These are phyloP conservation scores for Wickerhamiella allomyrinae DNA, from an alignment of 805 yeast genomes.

Conservation along the genomic window DNA sequence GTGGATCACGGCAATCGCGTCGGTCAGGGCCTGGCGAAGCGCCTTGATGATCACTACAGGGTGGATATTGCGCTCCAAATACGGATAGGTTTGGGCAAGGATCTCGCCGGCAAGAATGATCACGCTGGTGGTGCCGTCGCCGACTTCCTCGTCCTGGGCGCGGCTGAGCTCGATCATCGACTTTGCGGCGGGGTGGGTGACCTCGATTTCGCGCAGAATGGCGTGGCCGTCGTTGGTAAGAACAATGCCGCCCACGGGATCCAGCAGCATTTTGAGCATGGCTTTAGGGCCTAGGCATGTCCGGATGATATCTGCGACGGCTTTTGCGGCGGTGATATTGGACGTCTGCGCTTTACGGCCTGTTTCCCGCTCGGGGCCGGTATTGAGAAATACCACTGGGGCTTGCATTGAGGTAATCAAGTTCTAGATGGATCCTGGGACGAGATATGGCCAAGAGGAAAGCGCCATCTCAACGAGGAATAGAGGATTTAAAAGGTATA, in stretches of 20 bases:
- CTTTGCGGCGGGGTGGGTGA: slow-evolving; percentile 96
- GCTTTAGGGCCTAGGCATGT: slow-evolving; percentile 99
- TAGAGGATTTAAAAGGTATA: too few relatives aligned
- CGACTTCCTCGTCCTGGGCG: slow-evolving; percentile 97
- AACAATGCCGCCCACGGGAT: slow-evolving; percentile 89
- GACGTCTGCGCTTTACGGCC: slow-evolving; percentile 97
- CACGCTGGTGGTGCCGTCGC: slow-evolving; percentile 97
- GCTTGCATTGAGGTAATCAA: slow-evolving; percentile 54
- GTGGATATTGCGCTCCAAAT: slow-evolving; percentile 82
- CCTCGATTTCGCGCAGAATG: slow-evolving; percentile 85
- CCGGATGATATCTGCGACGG: slow-evolving; percentile 93
- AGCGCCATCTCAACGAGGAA: too few relatives aligned
- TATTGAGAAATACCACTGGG: slow-evolving; percentile 72
- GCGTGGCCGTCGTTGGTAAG: slow-evolving; percentile 98
- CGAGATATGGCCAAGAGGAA: too few relatives aligned
- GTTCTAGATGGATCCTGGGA: too few relatives aligned
- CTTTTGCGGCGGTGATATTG: slow-evolving; percentile 98
- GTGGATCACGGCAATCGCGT: slow-evolving; percentile 79
- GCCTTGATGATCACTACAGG: slow-evolving; percentile 95
- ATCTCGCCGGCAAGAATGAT: slow-evolving; percentile 95
- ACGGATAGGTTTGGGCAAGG: slow-evolving; percentile 87
- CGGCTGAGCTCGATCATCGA: slow-evolving; percentile 93
- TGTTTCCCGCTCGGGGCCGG: slow-evolving; percentile 81
- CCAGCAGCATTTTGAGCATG: slow-evolving; percentile 93
- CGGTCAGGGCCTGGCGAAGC: slow-evolving; percentile 74